These are phyloP conservation scores for Myxozyma neotropica DNA, from an alignment of 805 yeast genomes.

Conservation along the genomic window DNA sequence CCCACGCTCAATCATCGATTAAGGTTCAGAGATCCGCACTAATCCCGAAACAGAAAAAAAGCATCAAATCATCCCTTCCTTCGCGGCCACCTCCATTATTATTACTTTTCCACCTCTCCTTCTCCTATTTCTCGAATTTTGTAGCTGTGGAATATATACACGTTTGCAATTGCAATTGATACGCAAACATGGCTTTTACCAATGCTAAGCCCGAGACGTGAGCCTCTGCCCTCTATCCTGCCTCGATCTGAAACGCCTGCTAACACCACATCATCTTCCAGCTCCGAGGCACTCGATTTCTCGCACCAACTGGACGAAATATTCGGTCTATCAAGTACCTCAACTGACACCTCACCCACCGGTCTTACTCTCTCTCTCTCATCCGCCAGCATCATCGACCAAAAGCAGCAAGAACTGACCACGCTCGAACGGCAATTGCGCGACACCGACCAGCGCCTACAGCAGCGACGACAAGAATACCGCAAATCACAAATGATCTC, in stretches of 20 bases:
- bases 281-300: conserved; percentile 16
- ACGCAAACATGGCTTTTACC: not conserved
- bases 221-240: not conserved
- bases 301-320: conserved; percentile 18
- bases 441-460: conserved; percentile 18
- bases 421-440: conserved; percentile 6
- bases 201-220: conserved; percentile 8
- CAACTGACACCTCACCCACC: conserved; percentile 3
- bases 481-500: conserved; percentile 7
- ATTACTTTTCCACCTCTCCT: not conserved
- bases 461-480: conserved; percentile 6
- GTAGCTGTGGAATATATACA: not conserved
- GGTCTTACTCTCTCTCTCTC: conserved; percentile 3
- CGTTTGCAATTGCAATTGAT: not conserved
- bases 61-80: not conserved
- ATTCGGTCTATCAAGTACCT: conserved; percentile 16
- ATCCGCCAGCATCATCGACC: conserved; percentile 3
- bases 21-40: not conserved
- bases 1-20: not conserved
- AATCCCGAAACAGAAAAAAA: not conserved
- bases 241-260: not conserved
- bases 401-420: conserved; percentile 15
- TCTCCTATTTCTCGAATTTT: too few relatives aligned
- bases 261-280: not conserved
- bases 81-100: not conserved